phyloP scores from a whole-genome alignment of 345 rosid species.

The Populus euphratica region DNA sequence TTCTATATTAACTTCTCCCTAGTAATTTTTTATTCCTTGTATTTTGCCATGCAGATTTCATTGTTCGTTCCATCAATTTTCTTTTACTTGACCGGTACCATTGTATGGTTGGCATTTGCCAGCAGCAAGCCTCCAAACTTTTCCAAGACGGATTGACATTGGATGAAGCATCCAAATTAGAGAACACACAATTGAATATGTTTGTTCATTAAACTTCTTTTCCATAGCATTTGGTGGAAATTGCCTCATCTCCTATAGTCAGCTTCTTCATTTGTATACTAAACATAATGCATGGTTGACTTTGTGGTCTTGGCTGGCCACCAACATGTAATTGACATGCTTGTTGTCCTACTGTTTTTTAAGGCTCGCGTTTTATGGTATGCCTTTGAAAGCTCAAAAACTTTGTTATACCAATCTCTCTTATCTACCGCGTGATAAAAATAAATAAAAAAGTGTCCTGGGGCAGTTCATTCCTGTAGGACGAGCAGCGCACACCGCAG shows the following conservation, averaged over 20 bases:
- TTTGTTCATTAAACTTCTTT: conserved; percentile 7
- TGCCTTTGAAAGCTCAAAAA: background rate
- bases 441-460: background rate
- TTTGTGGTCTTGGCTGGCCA: conserved; percentile 7
- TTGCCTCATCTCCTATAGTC: background rate
- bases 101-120: conserved; percentile 82
- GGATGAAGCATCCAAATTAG: conserved; percentile 11
- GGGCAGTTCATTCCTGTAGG: background rate
- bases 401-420: background rate
- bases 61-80: conserved; percentile 83
- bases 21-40: background rate
- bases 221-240: conserved; percentile 4
- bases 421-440: background rate
- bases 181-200: background rate
- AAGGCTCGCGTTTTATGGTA: background rate
- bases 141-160: conserved; percentile 38
- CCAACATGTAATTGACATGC: background rate
- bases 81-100: conserved; percentile 86
- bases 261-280: conserved; percentile 4
- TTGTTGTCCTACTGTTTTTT: background rate
- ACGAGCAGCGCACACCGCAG: background rate
- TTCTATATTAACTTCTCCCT: background rate
- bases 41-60: conserved; percentile 48
- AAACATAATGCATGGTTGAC: background rate
- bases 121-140: conserved; percentile 85